Base-by-base conservation (phyloP, 2,329 filamentous ascomycete species). In the Ophiostoma piceae region DNA sequence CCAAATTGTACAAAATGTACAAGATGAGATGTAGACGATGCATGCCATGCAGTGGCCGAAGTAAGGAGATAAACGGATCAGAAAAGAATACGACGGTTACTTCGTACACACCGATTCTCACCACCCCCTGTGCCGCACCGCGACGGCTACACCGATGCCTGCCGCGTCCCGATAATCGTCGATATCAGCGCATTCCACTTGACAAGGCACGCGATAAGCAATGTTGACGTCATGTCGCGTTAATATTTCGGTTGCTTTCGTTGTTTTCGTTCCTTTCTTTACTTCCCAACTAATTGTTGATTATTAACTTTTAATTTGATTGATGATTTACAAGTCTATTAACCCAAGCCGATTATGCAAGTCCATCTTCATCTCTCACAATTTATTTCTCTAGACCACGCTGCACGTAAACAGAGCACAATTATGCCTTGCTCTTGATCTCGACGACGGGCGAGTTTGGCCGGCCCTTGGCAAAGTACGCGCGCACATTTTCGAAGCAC, bases 361-460 rank as follows among this genome's bases (percentile, higher is more conserved):
- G 43, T 8, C 43, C 16, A 47, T 47, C 16, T 19, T n/a, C 43
- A 16, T 7, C 16, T 7, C 43, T n/a, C 43, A 5, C 19, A 6
- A 19, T 14, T n/a, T 14, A 14, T 1, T 47, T 16, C 26, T 43
- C 43, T 8, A 7, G 19, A 47, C 43, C 4, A 47, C 43, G 19
- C 6, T 7, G 7, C 43, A 2, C 43, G 43, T n/a, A 19, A n/a
- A n/a, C 43, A 41, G 12, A 41, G 5, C 7, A 7, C 43, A 19
- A 32, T 26, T 32, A 62, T 39, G 14, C 6, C 32, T 64, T 64
- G 60, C 32, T 64, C 32, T 64, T 39, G 14, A 68, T 62, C 35
- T 68, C 67, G 11, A 68, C 22, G 14, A 72, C 71, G 1, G 71
- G 71, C 32, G 71, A 72, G 54, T 71, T 68, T 19, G 71, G 71